These are phyloP conservation scores for Ilyonectria destructans DNA, from an alignment of 2,329 filamentous ascomycete species.

Conservation along the genomic window DNA sequence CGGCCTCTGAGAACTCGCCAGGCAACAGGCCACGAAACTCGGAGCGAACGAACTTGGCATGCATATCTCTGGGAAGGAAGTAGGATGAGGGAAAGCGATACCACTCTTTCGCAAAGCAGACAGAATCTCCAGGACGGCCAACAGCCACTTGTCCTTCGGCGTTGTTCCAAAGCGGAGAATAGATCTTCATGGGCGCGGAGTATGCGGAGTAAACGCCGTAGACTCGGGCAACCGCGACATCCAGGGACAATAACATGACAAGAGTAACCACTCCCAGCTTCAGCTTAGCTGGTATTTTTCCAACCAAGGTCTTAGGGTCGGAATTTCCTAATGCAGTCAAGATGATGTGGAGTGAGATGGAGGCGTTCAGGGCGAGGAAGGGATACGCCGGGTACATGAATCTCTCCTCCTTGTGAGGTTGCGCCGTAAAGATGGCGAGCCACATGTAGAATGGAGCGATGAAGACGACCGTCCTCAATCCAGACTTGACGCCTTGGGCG, in stretches of 20 bases:
- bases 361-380: conserved; percentile 89
- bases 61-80: conserved; percentile 87
- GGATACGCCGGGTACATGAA: conserved; percentile 99
- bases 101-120: conserved; percentile 98
- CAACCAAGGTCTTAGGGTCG: conserved; percentile 76
- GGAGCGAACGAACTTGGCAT: conserved; percentile 90
- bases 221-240: conserved; percentile 80
- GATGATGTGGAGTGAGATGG: conserved; percentile 86
- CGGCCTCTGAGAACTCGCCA: conserved; percentile 88
- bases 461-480: conserved; percentile 84
- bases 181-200: conserved; percentile 83
- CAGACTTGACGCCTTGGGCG: conserved; percentile 76
- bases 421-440: conserved; percentile 90
- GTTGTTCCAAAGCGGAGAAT: conserved; percentile 75
- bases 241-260: conserved; percentile 75
- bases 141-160: conserved; percentile 65
- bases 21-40: conserved; percentile 92
- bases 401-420: conserved; percentile 97
- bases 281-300: conserved; percentile 81
- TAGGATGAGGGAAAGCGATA: conserved; percentile 97
- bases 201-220: conserved; percentile 87
- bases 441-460: conserved; percentile 93
- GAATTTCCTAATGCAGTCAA: conserved; percentile 82
- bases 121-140: conserved; percentile 74
- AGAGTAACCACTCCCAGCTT: conserved; percentile 77